Evolutionary conservation across 1,139 yeast species (phyloP), one percentile per base, ranked within the genome.

Genomic region (Tardiomyces digboiensis): DNA sequence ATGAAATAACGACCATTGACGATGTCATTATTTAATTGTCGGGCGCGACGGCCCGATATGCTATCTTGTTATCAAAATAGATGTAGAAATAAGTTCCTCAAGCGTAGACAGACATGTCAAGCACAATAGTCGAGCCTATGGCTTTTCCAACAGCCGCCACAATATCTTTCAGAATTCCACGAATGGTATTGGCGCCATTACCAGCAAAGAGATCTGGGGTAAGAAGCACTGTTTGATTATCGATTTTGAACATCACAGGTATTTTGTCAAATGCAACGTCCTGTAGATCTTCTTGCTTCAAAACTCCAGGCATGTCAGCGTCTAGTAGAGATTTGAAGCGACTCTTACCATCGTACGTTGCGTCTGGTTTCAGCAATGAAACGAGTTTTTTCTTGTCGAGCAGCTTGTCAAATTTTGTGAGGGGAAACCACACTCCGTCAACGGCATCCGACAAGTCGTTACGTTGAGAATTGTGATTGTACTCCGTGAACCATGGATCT

Each of bases 401-500:
- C 33, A 3, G 16, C 33, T 26, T 26, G 16, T 26, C 33, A 5
- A 26, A 8, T 3, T 3, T 4, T 5, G 12, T 16, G 14, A 26
- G 12, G 14, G 5, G 5, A 26, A 26, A 26, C 33, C 33, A 26
- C 8, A 8, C 8, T 3, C 10, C 33, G 3, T 26, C 33, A 5
- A 26, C 33, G 4, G 33, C 33, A 26, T 26, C 5, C 33, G 12
- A 3, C n/a, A n/a, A n/a, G 3, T 8, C 26, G 26, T 12, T 22
- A 22, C 7, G 10, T 7, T 7, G 7, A 7, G 26, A 12, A 12
- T 12, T 22, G 10, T 12, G 10, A 22, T 22, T 22, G 26, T 12
- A 22, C 12, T 12, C 12, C 10, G 33, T 26, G 14, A 26, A 26
- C 33, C 33, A 26, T 26, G 71, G 70, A 42, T 66, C 70, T 19